A percentile compares a stretch with the other conserved stretches of the same genome.
phyloP scores from a whole-genome alignment of 352 stramenopile species.

The Sclerospora graminicola region DNA sequence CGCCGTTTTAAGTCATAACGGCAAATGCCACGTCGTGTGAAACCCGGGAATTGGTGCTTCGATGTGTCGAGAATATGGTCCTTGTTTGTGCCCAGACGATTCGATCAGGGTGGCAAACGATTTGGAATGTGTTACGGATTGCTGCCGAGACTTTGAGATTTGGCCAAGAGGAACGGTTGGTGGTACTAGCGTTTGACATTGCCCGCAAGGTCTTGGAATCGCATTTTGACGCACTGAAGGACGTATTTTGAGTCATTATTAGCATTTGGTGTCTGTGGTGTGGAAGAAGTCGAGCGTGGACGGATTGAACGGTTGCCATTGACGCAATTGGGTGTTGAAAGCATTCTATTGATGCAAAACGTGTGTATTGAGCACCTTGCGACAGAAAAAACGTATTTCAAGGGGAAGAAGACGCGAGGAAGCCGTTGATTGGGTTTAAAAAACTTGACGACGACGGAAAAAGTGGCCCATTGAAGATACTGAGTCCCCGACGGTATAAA shows the following conservation, averaged over 20 bases:
- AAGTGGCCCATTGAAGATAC: no score
- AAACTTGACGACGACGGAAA: no score
- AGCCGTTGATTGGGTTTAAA: constrained; percentile 20
- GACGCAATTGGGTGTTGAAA: constrained; percentile 62
- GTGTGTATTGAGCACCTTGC: constrained; percentile 71
- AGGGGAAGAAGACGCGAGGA: constrained; percentile 64
- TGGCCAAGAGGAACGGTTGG: constrained; percentile 66
- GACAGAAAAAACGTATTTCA: no score
- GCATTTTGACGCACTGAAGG: constrained; percentile 62
- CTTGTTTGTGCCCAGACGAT: constrained; percentile 81
- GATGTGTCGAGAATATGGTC: constrained; percentile 89
- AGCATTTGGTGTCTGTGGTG: constrained; percentile 68
- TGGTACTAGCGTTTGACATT: constrained; percentile 79
- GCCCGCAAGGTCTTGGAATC: constrained; percentile 76
- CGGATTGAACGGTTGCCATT: constrained; percentile 42
- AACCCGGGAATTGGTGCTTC: constrained; percentile 86
- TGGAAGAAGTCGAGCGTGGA: constrained; percentile 45
- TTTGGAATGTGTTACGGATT: constrained; percentile 88
- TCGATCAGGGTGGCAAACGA: constrained; percentile 89
- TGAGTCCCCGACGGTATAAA: no score
- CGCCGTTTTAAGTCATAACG: constrained; percentile 95
- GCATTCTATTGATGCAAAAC: constrained; percentile 42
- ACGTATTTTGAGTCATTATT: constrained; percentile 74
- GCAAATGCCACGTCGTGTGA: constrained; percentile 68
- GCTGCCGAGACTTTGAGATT: constrained; percentile 78